Percentiles rank a stretch among this genome's conserved stretches.
These are phyloP conservation scores for Sarcomyxa edulis DNA, from an alignment of 768 basidiomycete species.

Conservation along the genomic window DNA sequence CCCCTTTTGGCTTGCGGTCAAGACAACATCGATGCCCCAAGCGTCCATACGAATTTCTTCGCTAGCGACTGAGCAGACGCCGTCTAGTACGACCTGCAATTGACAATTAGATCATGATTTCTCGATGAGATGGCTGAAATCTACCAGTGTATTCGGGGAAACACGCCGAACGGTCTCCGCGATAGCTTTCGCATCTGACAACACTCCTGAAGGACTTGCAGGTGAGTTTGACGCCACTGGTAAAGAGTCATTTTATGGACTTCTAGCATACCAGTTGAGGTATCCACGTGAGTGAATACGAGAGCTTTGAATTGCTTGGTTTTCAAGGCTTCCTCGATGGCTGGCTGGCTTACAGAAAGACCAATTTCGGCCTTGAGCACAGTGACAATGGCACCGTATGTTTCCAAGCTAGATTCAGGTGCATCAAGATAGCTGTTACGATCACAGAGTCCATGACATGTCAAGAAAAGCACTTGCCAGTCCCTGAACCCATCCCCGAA, in stretches of 20 bases:
- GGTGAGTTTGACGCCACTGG: background rate
- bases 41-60: conserved; percentile 87
- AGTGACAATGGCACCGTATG: conserved; percentile 78
- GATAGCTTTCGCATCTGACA: conserved; percentile 71
- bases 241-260: background rate
- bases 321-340: conserved; percentile 58
- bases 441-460: background rate
- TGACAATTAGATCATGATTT: conserved; percentile 1
- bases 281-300: conserved; percentile 89
- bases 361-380: conserved; percentile 71
- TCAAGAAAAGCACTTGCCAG: conserved; percentile 42
- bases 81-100: conserved; percentile 69
- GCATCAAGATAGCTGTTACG: background rate
- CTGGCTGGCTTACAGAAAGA: conserved; percentile 44
- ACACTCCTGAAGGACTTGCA: conserved; percentile 43
- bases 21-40: conserved; percentile 82
- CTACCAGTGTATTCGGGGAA: conserved; percentile 75
- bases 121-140: conserved; percentile 6
- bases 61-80: conserved; percentile 88
- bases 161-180: conserved; percentile 60
- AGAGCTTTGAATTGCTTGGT: conserved; percentile 73
- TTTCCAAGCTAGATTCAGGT: conserved; percentile 44
- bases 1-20: conserved; percentile 82
- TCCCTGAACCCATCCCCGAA: conserved; percentile 84
- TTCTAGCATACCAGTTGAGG: conserved; percentile 52